A percentile compares a stretch with the other conserved stretches of the same genome.
These are phyloP conservation scores for Tilletiopsis washingtonensis DNA, from an alignment of 1,284 basidiomycete species.

Conservation along the genomic window DNA sequence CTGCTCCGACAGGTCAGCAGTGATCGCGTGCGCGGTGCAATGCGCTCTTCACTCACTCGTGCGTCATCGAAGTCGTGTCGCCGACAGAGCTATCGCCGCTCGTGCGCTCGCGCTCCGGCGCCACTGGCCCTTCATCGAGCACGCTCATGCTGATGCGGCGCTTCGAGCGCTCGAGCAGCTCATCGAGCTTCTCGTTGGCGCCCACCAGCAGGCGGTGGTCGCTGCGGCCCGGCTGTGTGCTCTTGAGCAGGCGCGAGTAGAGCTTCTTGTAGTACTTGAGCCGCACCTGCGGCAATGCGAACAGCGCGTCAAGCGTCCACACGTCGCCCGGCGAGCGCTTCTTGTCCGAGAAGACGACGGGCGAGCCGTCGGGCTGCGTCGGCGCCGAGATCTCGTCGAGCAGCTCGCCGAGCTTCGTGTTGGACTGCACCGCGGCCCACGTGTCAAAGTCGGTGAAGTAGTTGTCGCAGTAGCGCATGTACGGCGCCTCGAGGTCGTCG, in stretches of 20 bases:
- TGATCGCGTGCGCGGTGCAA: background rate
- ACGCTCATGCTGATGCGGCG: constrained; percentile 23
- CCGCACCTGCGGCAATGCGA: constrained; percentile 73
- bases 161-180: constrained; percentile 59
- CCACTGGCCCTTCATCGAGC: constrained; percentile 17
- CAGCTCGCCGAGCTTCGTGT: constrained; percentile 63
- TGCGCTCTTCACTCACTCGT: constrained; percentile 3
- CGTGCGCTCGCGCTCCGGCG: constrained; percentile 3
- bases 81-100: constrained; percentile 24
- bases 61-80: constrained; percentile 16
- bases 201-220: constrained; percentile 74
- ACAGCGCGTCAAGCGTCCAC: constrained; percentile 83
- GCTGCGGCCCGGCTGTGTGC: constrained; percentile 75
- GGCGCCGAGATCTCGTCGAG: constrained; percentile 61
- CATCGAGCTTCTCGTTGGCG: constrained; percentile 74
- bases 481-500: constrained; percentile 62
- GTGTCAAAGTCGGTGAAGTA: constrained; percentile 72
- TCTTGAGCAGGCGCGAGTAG: constrained; percentile 77
- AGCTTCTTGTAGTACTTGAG: constrained; percentile 89
- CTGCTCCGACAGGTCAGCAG: background rate
- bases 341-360: constrained; percentile 23
- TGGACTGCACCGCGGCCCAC: constrained; percentile 70
- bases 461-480: constrained; percentile 68
- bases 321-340: constrained; percentile 22
- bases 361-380: constrained; percentile 21